Percentiles rank a stretch among this genome's conserved stretches.
Evolutionary conservation across 345 rosid species (phyloP).

Genomic region (Gossypium herbaceum): DNA sequence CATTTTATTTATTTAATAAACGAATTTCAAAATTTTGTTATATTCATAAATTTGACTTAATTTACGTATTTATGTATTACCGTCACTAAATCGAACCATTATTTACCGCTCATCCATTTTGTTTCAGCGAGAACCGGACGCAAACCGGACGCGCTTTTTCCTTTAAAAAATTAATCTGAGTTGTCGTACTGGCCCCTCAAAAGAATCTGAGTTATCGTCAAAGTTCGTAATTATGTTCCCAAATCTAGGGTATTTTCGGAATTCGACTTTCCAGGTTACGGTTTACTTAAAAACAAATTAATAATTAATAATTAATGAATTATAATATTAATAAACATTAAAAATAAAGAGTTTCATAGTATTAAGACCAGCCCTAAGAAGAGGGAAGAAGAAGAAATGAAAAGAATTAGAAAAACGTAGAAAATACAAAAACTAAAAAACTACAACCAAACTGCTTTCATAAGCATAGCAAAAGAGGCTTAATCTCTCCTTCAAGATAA

Average conservation of each 20-base stretch:
- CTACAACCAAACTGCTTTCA: conserved; percentile 10
- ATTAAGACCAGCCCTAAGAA: conserved; percentile 13
- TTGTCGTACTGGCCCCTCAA: background rate
- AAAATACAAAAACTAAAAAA: background rate
- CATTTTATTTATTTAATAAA: no score
- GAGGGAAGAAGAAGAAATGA: conserved; percentile 16
- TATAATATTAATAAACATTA: background rate
- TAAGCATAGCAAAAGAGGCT: conserved; percentile 24
- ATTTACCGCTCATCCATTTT: conserved; percentile 11
- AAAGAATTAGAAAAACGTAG: background rate
- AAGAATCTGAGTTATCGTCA: background rate
- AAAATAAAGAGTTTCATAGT: background rate
- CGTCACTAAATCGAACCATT: background rate
- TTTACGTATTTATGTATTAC: no score
- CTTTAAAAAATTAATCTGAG: background rate
- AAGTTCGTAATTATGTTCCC: conserved; percentile 19
- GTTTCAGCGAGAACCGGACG: conserved; percentile 10
- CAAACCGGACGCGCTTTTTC: background rate
- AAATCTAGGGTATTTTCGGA: conserved; percentile 26
- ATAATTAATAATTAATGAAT: background rate
- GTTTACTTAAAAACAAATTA: conserved; percentile 7
- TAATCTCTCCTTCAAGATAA: conserved; percentile 38
- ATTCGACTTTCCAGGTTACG: background rate
- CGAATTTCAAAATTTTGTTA: no score
- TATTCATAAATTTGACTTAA: no score